These are phyloP conservation scores for Vaccinium darrowii DNA, from an alignment of 148 eudicot species.

Conservation along the genomic window DNA sequence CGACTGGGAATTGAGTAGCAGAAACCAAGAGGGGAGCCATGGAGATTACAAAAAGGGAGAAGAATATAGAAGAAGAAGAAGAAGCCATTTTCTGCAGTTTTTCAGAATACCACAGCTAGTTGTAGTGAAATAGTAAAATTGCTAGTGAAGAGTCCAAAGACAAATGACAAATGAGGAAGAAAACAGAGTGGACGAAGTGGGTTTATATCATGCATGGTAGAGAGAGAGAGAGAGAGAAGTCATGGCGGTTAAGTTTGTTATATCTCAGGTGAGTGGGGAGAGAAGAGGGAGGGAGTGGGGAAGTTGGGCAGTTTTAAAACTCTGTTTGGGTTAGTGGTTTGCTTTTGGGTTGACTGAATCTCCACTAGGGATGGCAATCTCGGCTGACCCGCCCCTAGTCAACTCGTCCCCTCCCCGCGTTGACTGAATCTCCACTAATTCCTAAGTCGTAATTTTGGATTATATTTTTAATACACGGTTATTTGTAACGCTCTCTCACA, in stretches of 20 bases:
- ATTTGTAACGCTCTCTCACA: too few relatives aligned
- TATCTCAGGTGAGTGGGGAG: conserved; percentile 10
- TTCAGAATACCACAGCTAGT: not conserved
- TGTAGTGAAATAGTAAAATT: not conserved
- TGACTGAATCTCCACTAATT: not conserved
- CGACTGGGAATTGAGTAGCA: conserved; percentile 15
- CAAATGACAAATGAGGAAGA: not conserved
- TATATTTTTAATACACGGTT: too few relatives aligned
- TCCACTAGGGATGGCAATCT: too few relatives aligned
- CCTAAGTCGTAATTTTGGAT: too few relatives aligned
- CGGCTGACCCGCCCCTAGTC: too few relatives aligned
- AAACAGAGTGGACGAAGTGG: not conserved
- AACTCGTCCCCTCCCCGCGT: too few relatives aligned
- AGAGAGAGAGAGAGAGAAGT: not conserved
- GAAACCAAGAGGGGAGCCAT: not conserved
- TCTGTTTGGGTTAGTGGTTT: not conserved
- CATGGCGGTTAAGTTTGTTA: conserved; percentile 19
- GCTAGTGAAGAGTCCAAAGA: too few relatives aligned
- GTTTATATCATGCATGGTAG: not conserved
- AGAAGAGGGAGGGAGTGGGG: not conserved
- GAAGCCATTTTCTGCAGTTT: not conserved
- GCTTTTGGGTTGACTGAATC: not conserved
- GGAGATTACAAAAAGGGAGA: not conserved
- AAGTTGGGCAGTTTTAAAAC: not conserved
- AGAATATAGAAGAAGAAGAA: not conserved